Percentiles rank a stretch among this genome's conserved stretches.
These are phyloP conservation scores for Tricholomella constricta DNA, from an alignment of 768 basidiomycete species.

Conservation along the genomic window DNA sequence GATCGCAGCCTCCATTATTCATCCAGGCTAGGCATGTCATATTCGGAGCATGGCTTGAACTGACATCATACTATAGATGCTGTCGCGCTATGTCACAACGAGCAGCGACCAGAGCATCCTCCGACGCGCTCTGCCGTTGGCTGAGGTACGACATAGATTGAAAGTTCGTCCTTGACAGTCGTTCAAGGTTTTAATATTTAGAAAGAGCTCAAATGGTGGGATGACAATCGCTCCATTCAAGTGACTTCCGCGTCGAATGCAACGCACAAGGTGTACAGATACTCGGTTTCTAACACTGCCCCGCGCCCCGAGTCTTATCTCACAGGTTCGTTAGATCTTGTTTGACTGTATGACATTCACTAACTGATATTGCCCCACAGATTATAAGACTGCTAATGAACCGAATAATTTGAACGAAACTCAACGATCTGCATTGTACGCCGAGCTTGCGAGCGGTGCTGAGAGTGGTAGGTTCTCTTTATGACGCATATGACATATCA, in stretches of 20 bases:
- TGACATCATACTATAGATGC: slow-evolving; percentile 57
- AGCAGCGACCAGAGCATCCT: slow-evolving; percentile 79
- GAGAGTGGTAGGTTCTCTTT: slow-evolving; percentile 61
- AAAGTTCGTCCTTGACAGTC: not conserved
- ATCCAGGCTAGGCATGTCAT: slow-evolving; percentile 53
- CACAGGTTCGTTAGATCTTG: slow-evolving; percentile 41
- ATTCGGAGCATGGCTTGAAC: not conserved
- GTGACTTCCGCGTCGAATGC: slow-evolving; percentile 70
- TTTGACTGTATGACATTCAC: not conserved
- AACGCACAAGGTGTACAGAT: slow-evolving; percentile 68
- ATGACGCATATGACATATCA: not conserved
- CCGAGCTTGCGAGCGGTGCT: slow-evolving; percentile 86
- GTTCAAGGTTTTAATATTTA: slow-evolving; percentile 25
- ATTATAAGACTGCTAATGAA: slow-evolving; percentile 79
- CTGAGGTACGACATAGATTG: slow-evolving; percentile 53
- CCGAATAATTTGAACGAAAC: slow-evolving; percentile 63
- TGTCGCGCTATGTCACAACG: slow-evolving; percentile 75
- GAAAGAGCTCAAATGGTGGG: slow-evolving; percentile 87
- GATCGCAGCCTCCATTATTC: slow-evolving; percentile 86
- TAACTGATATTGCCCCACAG: slow-evolving; percentile 37
- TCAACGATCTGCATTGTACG: slow-evolving; percentile 67
- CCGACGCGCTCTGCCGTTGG: slow-evolving; percentile 76
- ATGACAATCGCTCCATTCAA: slow-evolving; percentile 64
- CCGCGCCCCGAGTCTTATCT: slow-evolving; percentile 88
- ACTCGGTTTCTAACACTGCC: slow-evolving; percentile 79